Evolutionary conservation across 1,284 basidiomycete species (phyloP).

Genomic region (Fistulinella cinereoalba): DNA sequence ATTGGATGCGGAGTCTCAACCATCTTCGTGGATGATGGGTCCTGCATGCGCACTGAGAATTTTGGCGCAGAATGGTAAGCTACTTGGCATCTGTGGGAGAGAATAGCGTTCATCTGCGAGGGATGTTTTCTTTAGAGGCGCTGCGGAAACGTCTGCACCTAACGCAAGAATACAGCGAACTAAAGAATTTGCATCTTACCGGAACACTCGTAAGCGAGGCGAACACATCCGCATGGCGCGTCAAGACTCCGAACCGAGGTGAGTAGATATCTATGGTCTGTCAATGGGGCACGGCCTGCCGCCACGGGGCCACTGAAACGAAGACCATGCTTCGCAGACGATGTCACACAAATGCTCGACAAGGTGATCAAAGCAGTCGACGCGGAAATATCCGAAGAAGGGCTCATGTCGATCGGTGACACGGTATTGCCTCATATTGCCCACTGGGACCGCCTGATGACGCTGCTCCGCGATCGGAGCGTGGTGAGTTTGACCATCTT

Average conservation of each 20-base stretch:
- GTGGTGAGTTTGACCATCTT: slow-evolving; percentile 11
- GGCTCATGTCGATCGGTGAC: slow-evolving; percentile 19
- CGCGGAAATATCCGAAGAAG: slow-evolving; percentile 19
- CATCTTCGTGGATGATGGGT: slow-evolving; percentile 14
- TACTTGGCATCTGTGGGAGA: neutral
- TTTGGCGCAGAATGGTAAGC: slow-evolving; percentile 9
- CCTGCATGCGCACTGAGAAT: slow-evolving; percentile 14
- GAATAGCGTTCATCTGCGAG: neutral
- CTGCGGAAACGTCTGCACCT: neutral
- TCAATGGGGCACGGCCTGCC: no score
- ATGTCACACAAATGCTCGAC: slow-evolving; percentile 21
- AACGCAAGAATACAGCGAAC: neutral
- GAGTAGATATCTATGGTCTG: no score
- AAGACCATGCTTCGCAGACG: slow-evolving; percentile 9
- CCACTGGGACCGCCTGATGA: slow-evolving; percentile 17
- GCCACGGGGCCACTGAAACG: no score
- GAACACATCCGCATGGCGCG: slow-evolving; percentile 5
- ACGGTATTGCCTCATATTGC: slow-evolving; percentile 15
- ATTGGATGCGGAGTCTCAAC: neutral
- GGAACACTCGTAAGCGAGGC: slow-evolving; percentile 4
- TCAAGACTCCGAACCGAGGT: slow-evolving; percentile 10
- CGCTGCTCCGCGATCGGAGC: slow-evolving; percentile 1
- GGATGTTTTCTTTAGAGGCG: neutral
- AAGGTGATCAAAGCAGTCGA: slow-evolving; percentile 27
- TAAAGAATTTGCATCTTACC: slow-evolving; percentile 9